phyloP scores from a whole-genome alignment of 1,284 basidiomycete species.

The Leccinum fuscescens region DNA sequence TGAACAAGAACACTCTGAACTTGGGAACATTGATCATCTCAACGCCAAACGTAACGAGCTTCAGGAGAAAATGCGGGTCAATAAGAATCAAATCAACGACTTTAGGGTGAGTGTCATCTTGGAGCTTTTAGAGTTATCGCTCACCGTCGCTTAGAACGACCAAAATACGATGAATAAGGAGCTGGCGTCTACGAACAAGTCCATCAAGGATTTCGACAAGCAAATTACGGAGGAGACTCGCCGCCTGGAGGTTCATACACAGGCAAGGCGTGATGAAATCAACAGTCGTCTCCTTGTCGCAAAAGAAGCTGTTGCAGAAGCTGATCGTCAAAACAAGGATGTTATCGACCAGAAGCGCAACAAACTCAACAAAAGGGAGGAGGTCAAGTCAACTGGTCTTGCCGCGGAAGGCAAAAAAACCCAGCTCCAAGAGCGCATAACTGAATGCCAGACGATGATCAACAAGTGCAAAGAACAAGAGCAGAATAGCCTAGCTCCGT shows the following conservation, averaged over 20 bases:
- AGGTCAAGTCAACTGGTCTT: conserved; percentile 34
- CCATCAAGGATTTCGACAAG: conserved; percentile 49
- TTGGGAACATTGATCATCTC: conserved; percentile 57
- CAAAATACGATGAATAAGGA: conserved; percentile 46
- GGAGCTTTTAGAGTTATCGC: not conserved
- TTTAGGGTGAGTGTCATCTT: conserved; percentile 42
- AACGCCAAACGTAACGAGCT: conserved; percentile 44
- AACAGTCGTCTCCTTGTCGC: conserved; percentile 49
- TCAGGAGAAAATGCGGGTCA: conserved; percentile 43
- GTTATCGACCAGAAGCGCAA: conserved; percentile 34
- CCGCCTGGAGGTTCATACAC: conserved; percentile 55
- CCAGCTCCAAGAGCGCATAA: conserved; percentile 39
- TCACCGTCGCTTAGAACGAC: conserved; percentile 41
- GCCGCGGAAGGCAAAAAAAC: conserved; percentile 35
- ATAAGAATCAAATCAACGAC: conserved; percentile 45
- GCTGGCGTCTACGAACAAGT: conserved; percentile 38
- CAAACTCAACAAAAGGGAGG: conserved; percentile 33
- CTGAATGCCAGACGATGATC: conserved; percentile 47
- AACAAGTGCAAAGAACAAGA: conserved; percentile 45
- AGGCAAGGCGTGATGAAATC: conserved; percentile 59
- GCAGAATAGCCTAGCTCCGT: conserved; percentile 57
- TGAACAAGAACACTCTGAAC: conserved; percentile 46
- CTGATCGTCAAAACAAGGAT: conserved; percentile 37
- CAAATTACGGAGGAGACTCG: conserved; percentile 57
- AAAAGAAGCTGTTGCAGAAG: conserved; percentile 34